phyloP scores from a whole-genome alignment of 1,139 yeast species.

The Kodamaea alishanica region DNA sequence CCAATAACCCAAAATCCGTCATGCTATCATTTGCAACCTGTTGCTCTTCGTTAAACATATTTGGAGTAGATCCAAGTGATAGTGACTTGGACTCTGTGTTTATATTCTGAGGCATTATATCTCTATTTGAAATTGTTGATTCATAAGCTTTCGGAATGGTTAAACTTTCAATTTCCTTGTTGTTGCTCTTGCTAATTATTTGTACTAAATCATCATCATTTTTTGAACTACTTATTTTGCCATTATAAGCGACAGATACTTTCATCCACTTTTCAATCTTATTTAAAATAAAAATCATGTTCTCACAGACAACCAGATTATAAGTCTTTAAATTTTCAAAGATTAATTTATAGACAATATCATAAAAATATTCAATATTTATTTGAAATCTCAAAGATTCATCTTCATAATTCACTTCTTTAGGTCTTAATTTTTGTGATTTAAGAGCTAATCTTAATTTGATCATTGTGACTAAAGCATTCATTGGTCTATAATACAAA shows the following conservation, averaged over 20 bases:
- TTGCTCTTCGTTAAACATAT: too few species aligned
- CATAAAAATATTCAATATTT: constrained; percentile 35
- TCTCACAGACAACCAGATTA: constrained; percentile 37
- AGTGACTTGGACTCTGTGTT: neutral
- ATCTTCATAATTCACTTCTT: constrained; percentile 10
- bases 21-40: neutral
- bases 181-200: constrained; percentile 43
- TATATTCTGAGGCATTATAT: neutral
- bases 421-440: constrained; percentile 26
- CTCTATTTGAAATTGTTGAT: neutral
- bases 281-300: constrained; percentile 41
- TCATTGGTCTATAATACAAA: constrained; percentile 54
- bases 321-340: constrained; percentile 21
- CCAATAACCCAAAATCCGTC: constrained; percentile 1
- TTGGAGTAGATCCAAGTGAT: too few species aligned
- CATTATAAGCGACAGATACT: constrained; percentile 29
- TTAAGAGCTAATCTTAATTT: constrained; percentile 43
- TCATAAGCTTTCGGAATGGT: constrained; percentile 27
- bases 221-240: constrained; percentile 2
- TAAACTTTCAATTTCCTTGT: constrained; percentile 44
- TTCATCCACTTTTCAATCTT: constrained; percentile 49
- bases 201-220: constrained; percentile 29
- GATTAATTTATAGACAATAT: constrained; percentile 25
- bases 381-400: constrained; percentile 19
- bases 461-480: constrained; percentile 47